A percentile compares a stretch with the other conserved stretches of the same genome.
phyloP scores from a whole-genome alignment of 306 rosid species.

The Citrullus amarus region DNA sequence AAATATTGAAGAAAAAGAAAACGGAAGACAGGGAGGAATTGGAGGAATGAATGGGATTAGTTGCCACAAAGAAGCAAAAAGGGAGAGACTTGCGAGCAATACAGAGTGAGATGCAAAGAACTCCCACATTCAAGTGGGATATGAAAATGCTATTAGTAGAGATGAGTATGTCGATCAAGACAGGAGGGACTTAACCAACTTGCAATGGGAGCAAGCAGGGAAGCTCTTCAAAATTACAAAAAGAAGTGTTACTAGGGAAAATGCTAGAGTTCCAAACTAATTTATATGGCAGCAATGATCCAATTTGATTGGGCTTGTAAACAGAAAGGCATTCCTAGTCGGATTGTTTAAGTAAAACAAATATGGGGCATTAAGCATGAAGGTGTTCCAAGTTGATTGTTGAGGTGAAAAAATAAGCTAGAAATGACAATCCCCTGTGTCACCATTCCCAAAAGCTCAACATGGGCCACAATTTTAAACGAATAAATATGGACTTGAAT shows the following conservation, averaged over 20 bases:
- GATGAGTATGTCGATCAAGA: background rate
- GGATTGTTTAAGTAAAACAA: too few relatives aligned
- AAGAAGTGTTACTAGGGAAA: too few relatives aligned
- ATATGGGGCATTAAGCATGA: too few relatives aligned
- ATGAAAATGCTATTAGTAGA: background rate
- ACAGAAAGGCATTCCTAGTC: background rate
- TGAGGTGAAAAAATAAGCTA: too few relatives aligned
- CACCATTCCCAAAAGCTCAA: background rate
- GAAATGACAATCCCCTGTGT: background rate
- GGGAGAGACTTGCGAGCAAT: background rate
- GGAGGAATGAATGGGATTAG: background rate
- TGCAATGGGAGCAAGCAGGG: too few relatives aligned
- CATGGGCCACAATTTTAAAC: background rate
- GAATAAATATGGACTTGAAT: background rate
- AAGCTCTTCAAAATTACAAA: too few relatives aligned
- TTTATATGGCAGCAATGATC: background rate
- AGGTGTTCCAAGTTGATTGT: too few relatives aligned
- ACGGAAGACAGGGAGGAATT: background rate
- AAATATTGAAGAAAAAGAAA: background rate
- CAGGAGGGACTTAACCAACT: background rate
- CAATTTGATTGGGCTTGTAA: background rate
- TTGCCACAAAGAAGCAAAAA: background rate
- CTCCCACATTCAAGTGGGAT: background rate
- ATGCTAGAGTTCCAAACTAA: too few relatives aligned
- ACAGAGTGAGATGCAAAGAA: background rate